Percentiles rank a stretch among this genome's conserved stretches.
These are phyloP conservation scores for Pythium aphanidermatum DNA, from an alignment of 352 stramenopile species.

Conservation along the genomic window DNA sequence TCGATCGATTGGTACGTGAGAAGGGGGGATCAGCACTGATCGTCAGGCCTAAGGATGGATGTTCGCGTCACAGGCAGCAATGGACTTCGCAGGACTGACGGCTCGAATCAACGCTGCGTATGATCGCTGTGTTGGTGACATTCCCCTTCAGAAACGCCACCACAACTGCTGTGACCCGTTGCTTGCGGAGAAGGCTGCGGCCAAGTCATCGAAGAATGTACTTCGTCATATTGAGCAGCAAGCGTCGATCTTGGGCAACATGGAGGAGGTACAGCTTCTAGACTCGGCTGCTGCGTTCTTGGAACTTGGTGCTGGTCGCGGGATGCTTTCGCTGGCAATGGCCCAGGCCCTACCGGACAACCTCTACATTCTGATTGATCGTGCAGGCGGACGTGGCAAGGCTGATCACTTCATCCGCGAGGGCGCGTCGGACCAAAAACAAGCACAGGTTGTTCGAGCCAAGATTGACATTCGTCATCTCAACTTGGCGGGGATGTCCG, in stretches of 20 bases:
- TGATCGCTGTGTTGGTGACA: constrained; percentile 42
- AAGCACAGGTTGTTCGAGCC: constrained; percentile 41
- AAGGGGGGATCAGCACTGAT: neutral
- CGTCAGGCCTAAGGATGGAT: neutral
- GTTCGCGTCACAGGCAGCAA: constrained; percentile 18
- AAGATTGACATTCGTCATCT: constrained; percentile 86
- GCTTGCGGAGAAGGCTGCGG: constrained; percentile 50
- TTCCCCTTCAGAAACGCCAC: constrained; percentile 60
- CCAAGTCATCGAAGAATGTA: constrained; percentile 48
- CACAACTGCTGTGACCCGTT: constrained; percentile 59
- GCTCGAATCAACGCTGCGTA: constrained; percentile 48
- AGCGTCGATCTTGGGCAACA: constrained; percentile 74
- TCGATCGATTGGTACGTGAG: constrained; percentile 50
- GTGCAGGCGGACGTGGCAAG: constrained; percentile 63
- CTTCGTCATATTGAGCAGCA: constrained; percentile 82
- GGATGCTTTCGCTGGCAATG: constrained; percentile 75
- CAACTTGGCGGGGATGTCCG: constrained; percentile 60
- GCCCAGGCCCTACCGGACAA: constrained; percentile 55
- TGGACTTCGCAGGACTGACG: constrained; percentile 53
- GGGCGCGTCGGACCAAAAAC: constrained; percentile 4
- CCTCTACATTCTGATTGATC: constrained; percentile 73
- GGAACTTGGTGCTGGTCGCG: constrained; percentile 67
- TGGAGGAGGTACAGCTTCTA: constrained; percentile 51
- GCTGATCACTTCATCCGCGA: constrained; percentile 63
- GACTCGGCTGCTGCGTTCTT: constrained; percentile 42